Conservation (phyloP, 345 rosid species). For the Balakata baccata region DNA sequence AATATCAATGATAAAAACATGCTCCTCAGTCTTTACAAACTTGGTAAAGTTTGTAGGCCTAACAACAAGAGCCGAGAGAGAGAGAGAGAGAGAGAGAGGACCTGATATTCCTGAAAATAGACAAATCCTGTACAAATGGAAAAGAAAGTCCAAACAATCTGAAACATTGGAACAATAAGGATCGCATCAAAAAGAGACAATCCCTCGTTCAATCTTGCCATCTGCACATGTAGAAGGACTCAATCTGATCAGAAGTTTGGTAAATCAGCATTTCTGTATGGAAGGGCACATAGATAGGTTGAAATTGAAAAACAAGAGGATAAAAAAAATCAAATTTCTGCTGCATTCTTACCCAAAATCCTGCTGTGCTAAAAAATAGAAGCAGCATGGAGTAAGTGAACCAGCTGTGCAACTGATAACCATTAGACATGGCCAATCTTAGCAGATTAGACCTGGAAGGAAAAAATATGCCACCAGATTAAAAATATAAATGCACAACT, state of each 20-base stretch:
- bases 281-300: background rate
- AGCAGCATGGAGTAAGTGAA: slow-evolving; percentile 97
- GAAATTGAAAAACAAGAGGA: slow-evolving; percentile 12
- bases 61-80: background rate
- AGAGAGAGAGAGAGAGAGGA: slow-evolving; percentile 27
- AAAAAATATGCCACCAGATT: slow-evolving; percentile 20
- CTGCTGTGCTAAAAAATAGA: slow-evolving; percentile 94
- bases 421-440: slow-evolving; percentile 85
- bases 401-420: slow-evolving; percentile 89
- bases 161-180: slow-evolving; percentile 98
- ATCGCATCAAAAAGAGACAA: slow-evolving; percentile 88
- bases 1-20: background rate
- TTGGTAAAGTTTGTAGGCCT: background rate
- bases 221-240: slow-evolving; percentile 43
- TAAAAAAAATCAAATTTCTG: slow-evolving; percentile 3
- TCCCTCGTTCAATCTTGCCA: slow-evolving; percentile 96
- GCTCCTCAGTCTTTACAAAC: background rate
- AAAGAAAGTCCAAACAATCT: slow-evolving; percentile 99
- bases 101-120: slow-evolving; percentile 99
- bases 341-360: slow-evolving; percentile 74
- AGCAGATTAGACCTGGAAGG: slow-evolving; percentile 84
- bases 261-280: slow-evolving; percentile 10
- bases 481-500: slow-evolving; percentile 12
- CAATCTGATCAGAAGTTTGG: slow-evolving; percentile 12
- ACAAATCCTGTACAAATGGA: slow-evolving; percentile 97